Percentiles rank a stretch among this genome's conserved stretches.
phyloP scores from a whole-genome alignment of 1,284 basidiomycete genomes.

The Tranzscheliella williamsii region DNA sequence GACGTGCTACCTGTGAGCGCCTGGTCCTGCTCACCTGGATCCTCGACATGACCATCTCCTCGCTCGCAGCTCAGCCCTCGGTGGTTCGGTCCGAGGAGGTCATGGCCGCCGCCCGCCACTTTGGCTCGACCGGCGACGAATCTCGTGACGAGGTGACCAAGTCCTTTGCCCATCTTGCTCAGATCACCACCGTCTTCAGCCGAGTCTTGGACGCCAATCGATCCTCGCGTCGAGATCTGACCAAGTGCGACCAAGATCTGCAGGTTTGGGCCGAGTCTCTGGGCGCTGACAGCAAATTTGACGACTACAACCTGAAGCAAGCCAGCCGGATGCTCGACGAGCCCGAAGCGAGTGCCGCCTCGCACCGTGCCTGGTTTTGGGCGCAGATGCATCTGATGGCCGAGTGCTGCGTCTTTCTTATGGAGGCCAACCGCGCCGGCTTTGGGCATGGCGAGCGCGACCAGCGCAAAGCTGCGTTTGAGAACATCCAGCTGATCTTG shows the following conservation, averaged over 20 bases:
- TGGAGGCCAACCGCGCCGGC: conserved; percentile 56
- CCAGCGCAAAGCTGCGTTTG: conserved; percentile 32
- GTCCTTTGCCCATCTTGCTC: conserved; percentile 62
- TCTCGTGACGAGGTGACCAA: conserved; percentile 52
- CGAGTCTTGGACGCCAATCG: conserved; percentile 56
- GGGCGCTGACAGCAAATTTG: conserved; percentile 62
- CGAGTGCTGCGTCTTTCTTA: conserved; percentile 64
- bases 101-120: conserved; percentile 46
- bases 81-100: conserved; percentile 22
- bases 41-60: conserved; percentile 35
- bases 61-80: conserved; percentile 24
- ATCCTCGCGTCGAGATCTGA: neutral
- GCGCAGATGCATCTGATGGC: conserved; percentile 64
- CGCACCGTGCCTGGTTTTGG: conserved; percentile 62
- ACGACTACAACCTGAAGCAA: conserved; percentile 62
- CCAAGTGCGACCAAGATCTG: conserved; percentile 20
- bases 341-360: conserved; percentile 40
- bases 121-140: conserved; percentile 36
- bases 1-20: conserved; percentile 33
- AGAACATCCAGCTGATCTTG: conserved; percentile 40
- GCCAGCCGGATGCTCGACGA: conserved; percentile 58
- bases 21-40: conserved; percentile 35
- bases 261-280: conserved; percentile 62
- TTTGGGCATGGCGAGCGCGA: conserved; percentile 17
- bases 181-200: conserved; percentile 61